Percentiles rank a stretch among this genome's conserved stretches.
phyloP scores from a whole-genome alignment of 495 filamentous ascomycete species.

The Penicillium ochrochloron region DNA sequence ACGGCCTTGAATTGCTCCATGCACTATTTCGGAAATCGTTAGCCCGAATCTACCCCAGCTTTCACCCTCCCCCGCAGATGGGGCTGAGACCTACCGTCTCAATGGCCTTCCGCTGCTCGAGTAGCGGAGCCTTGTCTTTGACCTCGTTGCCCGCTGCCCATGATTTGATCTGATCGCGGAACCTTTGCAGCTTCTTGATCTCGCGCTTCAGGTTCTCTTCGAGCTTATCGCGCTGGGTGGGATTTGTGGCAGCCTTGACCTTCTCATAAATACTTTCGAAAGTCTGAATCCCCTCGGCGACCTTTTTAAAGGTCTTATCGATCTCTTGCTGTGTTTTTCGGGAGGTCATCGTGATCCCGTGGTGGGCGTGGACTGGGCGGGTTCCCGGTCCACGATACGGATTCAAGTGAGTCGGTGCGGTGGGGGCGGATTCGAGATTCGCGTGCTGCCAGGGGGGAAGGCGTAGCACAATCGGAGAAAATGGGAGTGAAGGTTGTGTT shows the following conservation, averaged over 20 bases:
- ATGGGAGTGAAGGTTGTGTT: constrained; percentile 13
- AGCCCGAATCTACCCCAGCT: constrained; percentile 18
- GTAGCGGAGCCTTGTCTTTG: constrained; percentile 94
- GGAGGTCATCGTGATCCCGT: constrained; percentile 71
- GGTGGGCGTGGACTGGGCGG: constrained; percentile 26
- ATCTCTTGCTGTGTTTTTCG: constrained; percentile 96
- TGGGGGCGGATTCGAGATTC: constrained; percentile 26
- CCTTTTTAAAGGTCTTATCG: constrained; percentile 98
- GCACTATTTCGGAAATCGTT: constrained; percentile 63
- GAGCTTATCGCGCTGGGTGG: constrained; percentile 95
- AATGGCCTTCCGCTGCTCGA: constrained; percentile 92
- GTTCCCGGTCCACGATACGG: constrained; percentile 28
- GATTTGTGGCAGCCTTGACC: constrained; percentile 85
- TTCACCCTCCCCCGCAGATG: not conserved
- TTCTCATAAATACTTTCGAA: constrained; percentile 97
- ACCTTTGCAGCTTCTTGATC: constrained; percentile 98
- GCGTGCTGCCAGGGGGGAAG: constrained; percentile 27
- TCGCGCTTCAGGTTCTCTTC: constrained; percentile 97
- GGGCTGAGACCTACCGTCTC: constrained; percentile 70
- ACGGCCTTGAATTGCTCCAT: constrained; percentile 99
- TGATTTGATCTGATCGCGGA: constrained; percentile 98
- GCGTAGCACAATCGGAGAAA: constrained; percentile 15
- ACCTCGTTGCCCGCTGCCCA: constrained; percentile 97
- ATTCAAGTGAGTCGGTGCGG: constrained; percentile 13
- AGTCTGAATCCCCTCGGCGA: constrained; percentile 84